Evolutionary conservation across 257 asterid species (phyloP), one percentile per base, ranked within the genome.

Genomic region (Salvia splendens): DNA sequence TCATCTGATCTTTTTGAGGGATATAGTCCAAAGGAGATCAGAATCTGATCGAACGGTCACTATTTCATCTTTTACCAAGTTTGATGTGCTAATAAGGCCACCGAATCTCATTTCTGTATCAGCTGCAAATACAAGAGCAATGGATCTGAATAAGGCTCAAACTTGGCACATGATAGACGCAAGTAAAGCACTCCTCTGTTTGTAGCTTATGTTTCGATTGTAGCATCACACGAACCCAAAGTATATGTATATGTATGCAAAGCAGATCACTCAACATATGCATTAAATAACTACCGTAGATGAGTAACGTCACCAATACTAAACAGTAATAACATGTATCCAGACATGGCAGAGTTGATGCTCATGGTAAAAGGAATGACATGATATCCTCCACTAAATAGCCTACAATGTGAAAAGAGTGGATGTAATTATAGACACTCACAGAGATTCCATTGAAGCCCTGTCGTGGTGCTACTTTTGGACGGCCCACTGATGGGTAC

Each of bases 401-500:
- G 15, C 41, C 7, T 28, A 61, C 11, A 47, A 15, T 38, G 35
- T 41, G 59, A 52, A 61, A 10, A 67, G 56, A 14, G 41, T 36
- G 36, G 54, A 46, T 32, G 64, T 28, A 12, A 15, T 47, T 45
- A 47, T 16, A 11, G 24, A 65, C 63, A 80, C 96, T 85, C 72
- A 90, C 98, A 73, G 2, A 94, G 88, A 82, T 94, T 83, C 99
- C 98, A 93, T 71, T 85, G 63, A 46, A 93, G 97, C 57, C 98
- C 97, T 0, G 95, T 87, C 59, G 98, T 91, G 56, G 89, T 80
- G 61, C 77, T 86, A 41, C 86, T 77, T 70, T 81, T 72, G 12
- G 96, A 87, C 35, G 88, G 82, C 65, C 73, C 81, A 32, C 81
- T 77, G 58, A 91, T 83, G 52, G 99, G 99, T 56, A 89, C 73